Conservation (phyloP, 352 stramenopile species). For the Ophiocytium majus region DNA sequence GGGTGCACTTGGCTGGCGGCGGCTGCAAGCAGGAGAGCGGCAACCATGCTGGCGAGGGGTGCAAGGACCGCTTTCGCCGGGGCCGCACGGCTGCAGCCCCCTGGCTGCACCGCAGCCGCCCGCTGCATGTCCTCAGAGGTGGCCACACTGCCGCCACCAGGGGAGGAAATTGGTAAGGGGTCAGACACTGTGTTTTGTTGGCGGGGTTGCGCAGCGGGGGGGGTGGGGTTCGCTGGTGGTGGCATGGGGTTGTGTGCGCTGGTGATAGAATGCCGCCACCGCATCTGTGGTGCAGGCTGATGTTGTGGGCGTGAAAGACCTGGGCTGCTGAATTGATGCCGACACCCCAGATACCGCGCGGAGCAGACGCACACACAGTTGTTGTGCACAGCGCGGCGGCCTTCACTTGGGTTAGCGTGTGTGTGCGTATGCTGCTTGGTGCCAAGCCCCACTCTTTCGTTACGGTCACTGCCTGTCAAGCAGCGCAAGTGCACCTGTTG, state of each 20-base stretch:
- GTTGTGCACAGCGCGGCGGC: no score
- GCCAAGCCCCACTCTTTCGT: no score
- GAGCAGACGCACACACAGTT: no score
- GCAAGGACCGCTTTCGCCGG: background rate
- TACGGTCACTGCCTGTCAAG: background rate
- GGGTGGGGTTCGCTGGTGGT: background rate
- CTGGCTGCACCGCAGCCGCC: background rate
- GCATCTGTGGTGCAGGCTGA: background rate
- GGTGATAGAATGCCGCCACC: background rate
- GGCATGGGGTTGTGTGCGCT: background rate
- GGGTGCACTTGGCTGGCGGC: no score
- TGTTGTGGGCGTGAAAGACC: no score
- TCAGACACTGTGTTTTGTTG: background rate
- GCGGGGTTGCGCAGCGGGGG: background rate
- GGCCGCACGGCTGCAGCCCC: background rate
- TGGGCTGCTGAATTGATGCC: no score
- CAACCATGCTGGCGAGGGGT: background rate
- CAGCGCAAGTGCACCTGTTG: background rate
- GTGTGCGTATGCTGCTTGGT: no score
- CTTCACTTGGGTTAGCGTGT: no score
- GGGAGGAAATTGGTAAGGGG: background rate
- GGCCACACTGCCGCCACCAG: background rate
- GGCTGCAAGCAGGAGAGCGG: no score
- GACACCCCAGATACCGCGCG: no score
- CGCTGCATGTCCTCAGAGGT: background rate